Evolutionary conservation across 768 basidiomycete species (phyloP).

Genomic region (Leccinellum rugosiceps): DNA sequence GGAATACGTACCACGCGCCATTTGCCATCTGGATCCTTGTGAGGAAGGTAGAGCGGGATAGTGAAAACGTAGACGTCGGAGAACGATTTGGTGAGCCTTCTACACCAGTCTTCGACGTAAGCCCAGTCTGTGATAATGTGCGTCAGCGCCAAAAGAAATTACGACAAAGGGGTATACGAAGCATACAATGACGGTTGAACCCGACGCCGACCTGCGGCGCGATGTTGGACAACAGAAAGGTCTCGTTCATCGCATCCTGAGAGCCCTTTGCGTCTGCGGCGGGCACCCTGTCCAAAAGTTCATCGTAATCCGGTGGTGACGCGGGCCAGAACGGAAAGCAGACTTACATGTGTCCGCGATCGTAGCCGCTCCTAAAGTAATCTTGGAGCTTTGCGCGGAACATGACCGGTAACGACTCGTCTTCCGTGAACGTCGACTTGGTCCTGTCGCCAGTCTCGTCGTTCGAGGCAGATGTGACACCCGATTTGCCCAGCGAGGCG

Average conservation of each 20-base stretch:
- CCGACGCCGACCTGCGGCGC: slow-evolving; percentile 98
- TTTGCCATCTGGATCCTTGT: slow-evolving; percentile 82
- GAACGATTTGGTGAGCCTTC: slow-evolving; percentile 82
- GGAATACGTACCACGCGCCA: slow-evolving; percentile 80
- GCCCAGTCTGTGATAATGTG: slow-evolving; percentile 73
- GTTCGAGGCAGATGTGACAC: slow-evolving; percentile 29
- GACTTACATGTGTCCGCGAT: slow-evolving; percentile 92
- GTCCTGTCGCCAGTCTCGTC: slow-evolving; percentile 59
- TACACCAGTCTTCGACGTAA: slow-evolving; percentile 94
- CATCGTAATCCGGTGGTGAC: neutral
- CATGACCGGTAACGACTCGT: slow-evolving; percentile 64
- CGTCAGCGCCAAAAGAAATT: neutral
- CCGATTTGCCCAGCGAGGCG: slow-evolving; percentile 60
- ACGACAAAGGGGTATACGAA: neutral
- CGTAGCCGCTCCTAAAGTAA: slow-evolving; percentile 92
- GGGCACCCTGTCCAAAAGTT: slow-evolving; percentile 63
- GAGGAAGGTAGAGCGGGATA: slow-evolving; percentile 92
- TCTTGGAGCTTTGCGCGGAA: slow-evolving; percentile 87
- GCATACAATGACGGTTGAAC: slow-evolving; percentile 91
- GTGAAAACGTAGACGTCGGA: slow-evolving; percentile 98
- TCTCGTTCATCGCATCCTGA: slow-evolving; percentile 95
- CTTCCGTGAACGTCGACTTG: slow-evolving; percentile 81
- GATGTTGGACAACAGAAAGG: slow-evolving; percentile 91
- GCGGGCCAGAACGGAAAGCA: neutral
- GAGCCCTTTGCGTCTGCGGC: slow-evolving; percentile 94